Percentiles rank a stretch among this genome's conserved stretches.
phyloP scores from a whole-genome alignment of 2,329 filamentous ascomycete genomes.

The Aplosporella prunicola region DNA sequence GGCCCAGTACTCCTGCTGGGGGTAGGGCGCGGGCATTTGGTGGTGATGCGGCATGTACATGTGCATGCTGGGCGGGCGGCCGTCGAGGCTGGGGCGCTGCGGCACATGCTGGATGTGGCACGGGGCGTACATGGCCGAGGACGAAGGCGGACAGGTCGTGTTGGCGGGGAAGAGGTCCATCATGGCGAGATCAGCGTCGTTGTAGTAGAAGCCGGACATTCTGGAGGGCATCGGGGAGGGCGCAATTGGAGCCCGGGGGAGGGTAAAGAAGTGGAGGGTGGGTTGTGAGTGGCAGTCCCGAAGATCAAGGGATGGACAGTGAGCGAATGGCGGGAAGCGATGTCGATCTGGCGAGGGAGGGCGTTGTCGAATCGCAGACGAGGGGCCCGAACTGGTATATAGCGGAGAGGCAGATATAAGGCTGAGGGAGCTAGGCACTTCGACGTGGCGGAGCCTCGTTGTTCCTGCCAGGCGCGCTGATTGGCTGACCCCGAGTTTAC shows the following conservation, averaged over 20 bases:
- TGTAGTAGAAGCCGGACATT: slow-evolving; percentile 11
- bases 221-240: slow-evolving; percentile 7
- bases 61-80: slow-evolving; percentile 3
- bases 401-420: slow-evolving; percentile 10
- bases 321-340: slow-evolving; percentile 2
- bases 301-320: slow-evolving; percentile 1
- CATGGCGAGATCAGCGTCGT: slow-evolving; percentile 27
- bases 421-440: slow-evolving; percentile 10
- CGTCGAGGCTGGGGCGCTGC: slow-evolving; percentile 2
- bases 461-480: slow-evolving; percentile 6
- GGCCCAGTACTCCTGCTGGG: slow-evolving; percentile 10
- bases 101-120: slow-evolving; percentile 10
- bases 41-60: slow-evolving; percentile 6
- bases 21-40: background rate
- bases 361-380: background rate
- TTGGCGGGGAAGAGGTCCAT: slow-evolving; percentile 29
- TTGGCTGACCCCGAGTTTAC: slow-evolving; percentile 8
- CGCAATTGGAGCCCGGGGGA: background rate
- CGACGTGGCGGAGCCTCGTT: slow-evolving; percentile 12
- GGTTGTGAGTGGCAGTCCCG: background rate
- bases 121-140: slow-evolving; percentile 9
- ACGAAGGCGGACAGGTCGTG: slow-evolving; percentile 27
- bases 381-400: slow-evolving; percentile 6
- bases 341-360: slow-evolving; percentile 2
- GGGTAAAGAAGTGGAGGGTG: background rate